phyloP scores from a whole-genome alignment of 108 stramenopile species.

The Pseudonitzschia pungens region DNA sequence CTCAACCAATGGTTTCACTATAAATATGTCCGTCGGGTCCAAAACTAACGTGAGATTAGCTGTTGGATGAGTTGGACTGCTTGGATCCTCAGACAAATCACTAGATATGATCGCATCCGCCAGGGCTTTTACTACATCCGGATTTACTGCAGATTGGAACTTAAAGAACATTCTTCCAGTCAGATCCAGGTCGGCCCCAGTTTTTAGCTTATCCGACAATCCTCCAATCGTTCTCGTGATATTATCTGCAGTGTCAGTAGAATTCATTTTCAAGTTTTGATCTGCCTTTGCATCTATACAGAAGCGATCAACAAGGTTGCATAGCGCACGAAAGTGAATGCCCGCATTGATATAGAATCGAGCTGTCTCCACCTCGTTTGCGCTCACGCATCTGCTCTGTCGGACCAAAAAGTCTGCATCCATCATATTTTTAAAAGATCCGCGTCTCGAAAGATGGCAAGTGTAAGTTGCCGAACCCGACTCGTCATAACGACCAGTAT shows the following conservation, averaged over 20 bases:
- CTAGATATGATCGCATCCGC: not conserved
- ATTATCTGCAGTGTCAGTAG: conserved; percentile 58
- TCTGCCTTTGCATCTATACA: conserved; percentile 2
- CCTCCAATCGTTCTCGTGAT: conserved; percentile 56
- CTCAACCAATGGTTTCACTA: conserved; percentile 42
- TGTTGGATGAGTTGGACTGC: conserved; percentile 6
- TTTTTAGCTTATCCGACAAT: conserved; percentile 34
- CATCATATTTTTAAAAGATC: conserved; percentile 6
- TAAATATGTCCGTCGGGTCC: conserved; percentile 69
- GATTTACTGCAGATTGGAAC: conserved; percentile 31
- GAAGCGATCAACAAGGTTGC: conserved; percentile 39
- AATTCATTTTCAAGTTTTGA: conserved; percentile 1
- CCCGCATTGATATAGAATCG: conserved; percentile 53
- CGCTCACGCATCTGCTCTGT: conserved; percentile 24
- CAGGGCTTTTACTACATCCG: not conserved
- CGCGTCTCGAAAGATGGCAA: conserved; percentile 30
- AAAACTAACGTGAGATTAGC: conserved; percentile 46
- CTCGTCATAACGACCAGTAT: conserved; percentile 24
- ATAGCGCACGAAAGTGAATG: conserved; percentile 63
- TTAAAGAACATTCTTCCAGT: conserved; percentile 69
- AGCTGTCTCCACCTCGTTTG: conserved; percentile 53
- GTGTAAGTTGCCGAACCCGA: conserved; percentile 17
- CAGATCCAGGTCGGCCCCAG: conserved; percentile 67
- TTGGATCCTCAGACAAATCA: conserved; percentile 7
- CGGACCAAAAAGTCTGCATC: conserved; percentile 47